phyloP scores from a whole-genome alignment of 345 rosid genomes.

The Gossypium thurberi region DNA sequence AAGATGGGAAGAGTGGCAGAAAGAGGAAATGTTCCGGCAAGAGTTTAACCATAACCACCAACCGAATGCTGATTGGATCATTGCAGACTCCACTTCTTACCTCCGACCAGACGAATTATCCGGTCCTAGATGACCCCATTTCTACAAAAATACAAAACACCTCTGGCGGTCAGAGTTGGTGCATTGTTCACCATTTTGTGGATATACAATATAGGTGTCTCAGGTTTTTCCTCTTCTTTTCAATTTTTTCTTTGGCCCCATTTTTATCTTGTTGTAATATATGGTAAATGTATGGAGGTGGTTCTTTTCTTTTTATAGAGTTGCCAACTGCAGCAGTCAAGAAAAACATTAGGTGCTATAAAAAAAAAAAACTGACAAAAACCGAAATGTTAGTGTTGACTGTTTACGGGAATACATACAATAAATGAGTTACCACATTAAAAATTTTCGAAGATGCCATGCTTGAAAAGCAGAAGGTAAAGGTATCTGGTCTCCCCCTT shows the following conservation, averaged over 20 bases:
- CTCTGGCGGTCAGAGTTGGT: neutral
- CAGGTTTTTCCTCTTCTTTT: neutral
- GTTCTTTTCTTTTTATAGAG: conserved; percentile 21
- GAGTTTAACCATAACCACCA: conserved; percentile 36
- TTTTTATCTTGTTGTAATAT: neutral
- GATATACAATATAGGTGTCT: conserved; percentile 24
- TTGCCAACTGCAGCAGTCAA: conserved; percentile 1
- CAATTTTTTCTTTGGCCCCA: neutral
- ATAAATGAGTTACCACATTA: neutral
- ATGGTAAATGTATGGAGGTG: neutral
- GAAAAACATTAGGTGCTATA: conserved; percentile 24
- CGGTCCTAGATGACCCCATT: conserved; percentile 67
- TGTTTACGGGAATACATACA: neutral
- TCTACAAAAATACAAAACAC: neutral
- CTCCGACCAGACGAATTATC: conserved; percentile 63
- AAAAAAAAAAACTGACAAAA: neutral
- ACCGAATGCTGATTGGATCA: conserved; percentile 43
- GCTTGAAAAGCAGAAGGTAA: no score
- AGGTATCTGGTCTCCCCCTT: no score
- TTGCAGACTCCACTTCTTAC: conserved; percentile 50
- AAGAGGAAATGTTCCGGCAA: conserved; percentile 63
- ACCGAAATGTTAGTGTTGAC: neutral
- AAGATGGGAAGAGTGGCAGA: conserved; percentile 97
- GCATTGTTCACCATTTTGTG: conserved; percentile 24
- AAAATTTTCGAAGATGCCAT: no score